Base-by-base conservation (phyloP, 2,329 filamentous ascomycete species). In the Rasamsonia emersonii region DNA sequence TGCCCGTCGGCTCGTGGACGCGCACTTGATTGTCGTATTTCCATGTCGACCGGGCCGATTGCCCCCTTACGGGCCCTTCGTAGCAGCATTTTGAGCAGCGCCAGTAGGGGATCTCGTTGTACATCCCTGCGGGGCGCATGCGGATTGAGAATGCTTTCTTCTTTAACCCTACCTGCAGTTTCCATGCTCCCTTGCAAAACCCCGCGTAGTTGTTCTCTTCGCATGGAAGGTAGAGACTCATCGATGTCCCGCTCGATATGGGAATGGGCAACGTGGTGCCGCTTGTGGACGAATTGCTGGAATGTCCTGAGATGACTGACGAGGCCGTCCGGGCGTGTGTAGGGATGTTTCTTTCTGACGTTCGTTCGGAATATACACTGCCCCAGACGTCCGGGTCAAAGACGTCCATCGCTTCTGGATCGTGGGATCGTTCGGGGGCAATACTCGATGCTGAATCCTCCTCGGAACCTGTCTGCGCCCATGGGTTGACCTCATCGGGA, bases 121-220 rank as follows among this genome's bases (percentile, higher is more conserved):
- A 61, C 42, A 56, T 54, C 30, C 51, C 38, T 26, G 36, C 38
- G 24, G 38, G 50, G 23, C 40, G 49, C 31, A 36, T 41, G 17
- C 41, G 46, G 25, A 43, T 33, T 6, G 32, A 44, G 40, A 64
- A 53, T 2, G 58, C 53, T 29, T 53, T 56, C 30, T 52, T 56
- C 30, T 51, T 53, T 25, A 44, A 37, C 16, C 49, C 51, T 10
- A 48, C 44, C 35, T 61, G 54, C 7, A 59, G 46, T 28, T 54
- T 59, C 54, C 58, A 64, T 4, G 63, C 62, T 7, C 58, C 56
- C 48, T 65, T 66, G 52, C 66, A 70, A 50, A 68, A 68, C 3
- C 57, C 57, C 0, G 50, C 46, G 21, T 50, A 59, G 9, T 46
- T 41, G 33, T 60, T 58, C 19, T 47, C 49, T 37, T 56, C 50